Evolutionary conservation across 331 rosid genomes (phyloP), one percentile per base, ranked within the genome.

Genomic region (Acacia concinna): DNA sequence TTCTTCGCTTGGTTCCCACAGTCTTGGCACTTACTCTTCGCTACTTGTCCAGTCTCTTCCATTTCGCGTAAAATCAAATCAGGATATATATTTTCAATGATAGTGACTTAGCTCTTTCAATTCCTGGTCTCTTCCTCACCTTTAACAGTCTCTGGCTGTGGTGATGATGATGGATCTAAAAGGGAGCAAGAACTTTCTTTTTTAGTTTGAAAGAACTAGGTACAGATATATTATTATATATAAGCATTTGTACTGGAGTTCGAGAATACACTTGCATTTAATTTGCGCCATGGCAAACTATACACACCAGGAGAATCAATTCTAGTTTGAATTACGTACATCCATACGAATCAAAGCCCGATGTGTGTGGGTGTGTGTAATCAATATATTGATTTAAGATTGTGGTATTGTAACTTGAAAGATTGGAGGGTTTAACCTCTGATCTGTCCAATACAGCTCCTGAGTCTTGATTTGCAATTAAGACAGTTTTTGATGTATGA

Each of bases 1-100:
- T 85, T 89, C 89, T 93, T 93, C 1, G 96, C 89, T 82, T 85
- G 90, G 80, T 93, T 93, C 83, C 97, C 97, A 84, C 96, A 91
- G 6, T 91, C 97, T 75, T 88, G 68, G 82, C 92, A 91, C 77
- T 85, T 86, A 37, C 79, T 85, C 32, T 35, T 59, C 66, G 1
- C 35, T 21, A 68, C 35, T 34, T 18, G 23, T 81, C 64, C 69
- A 76, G 34, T n/a, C n/a, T n/a, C 78, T 32, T 40, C 73, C 60
- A 40, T 84, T 69, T 11, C 7, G 7, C 49, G 32, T 11, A 60
- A 4, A 23, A 62, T 30, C 41, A 62, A 62, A 9, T 23, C 7
- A 21, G 10, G 15, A 23, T 56, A 13, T 14, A 4, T 49, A 11
- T 23, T 14, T 2, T 8, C 15, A 15, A 62, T 5, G 68, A 17